A percentile compares a stretch with the other conserved stretches of the same genome.
These are phyloP conservation scores for Cucumis variabilis DNA, from an alignment of 331 rosid genomes.

Conservation along the genomic window DNA sequence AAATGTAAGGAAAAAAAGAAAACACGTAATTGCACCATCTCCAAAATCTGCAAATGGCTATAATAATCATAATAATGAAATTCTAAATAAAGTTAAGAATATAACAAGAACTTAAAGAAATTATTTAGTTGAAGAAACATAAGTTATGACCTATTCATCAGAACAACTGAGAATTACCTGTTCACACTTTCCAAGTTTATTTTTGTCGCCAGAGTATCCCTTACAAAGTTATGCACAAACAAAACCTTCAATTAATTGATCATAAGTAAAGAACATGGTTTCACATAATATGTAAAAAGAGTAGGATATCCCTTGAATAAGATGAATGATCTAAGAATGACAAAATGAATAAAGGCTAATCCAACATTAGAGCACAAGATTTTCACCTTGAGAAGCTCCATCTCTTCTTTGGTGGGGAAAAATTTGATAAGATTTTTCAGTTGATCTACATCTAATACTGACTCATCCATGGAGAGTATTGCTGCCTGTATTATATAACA, in stretches of 20 bases:
- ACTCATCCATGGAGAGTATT: conserved; percentile 89
- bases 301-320: conserved; percentile 17
- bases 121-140: background rate
- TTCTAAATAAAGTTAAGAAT: too few species aligned
- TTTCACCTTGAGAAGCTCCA: conserved; percentile 95
- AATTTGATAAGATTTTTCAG: conserved; percentile 96
- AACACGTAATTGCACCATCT: background rate
- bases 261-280: conserved; percentile 3
- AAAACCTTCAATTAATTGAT: conserved; percentile 38
- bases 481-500: conserved; percentile 68
- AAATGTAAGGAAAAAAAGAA: conserved; percentile 14
- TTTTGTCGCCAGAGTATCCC: conserved; percentile 93
- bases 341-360: conserved; percentile 25
- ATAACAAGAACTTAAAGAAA: background rate
- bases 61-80: too few species aligned
- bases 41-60: background rate
- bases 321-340: conserved; percentile 32
- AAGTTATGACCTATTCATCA: background rate
- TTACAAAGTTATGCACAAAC: conserved; percentile 46
- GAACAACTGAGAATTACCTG: conserved; percentile 55
- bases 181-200: conserved; percentile 89
- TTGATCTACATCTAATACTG: conserved; percentile 92
- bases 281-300: conserved; percentile 29
- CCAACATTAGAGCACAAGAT: conserved; percentile 25
- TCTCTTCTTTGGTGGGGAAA: conserved; percentile 98